Base-by-base conservation (phyloP, 805 yeast species). In the Lipomyces sp. region DNA sequence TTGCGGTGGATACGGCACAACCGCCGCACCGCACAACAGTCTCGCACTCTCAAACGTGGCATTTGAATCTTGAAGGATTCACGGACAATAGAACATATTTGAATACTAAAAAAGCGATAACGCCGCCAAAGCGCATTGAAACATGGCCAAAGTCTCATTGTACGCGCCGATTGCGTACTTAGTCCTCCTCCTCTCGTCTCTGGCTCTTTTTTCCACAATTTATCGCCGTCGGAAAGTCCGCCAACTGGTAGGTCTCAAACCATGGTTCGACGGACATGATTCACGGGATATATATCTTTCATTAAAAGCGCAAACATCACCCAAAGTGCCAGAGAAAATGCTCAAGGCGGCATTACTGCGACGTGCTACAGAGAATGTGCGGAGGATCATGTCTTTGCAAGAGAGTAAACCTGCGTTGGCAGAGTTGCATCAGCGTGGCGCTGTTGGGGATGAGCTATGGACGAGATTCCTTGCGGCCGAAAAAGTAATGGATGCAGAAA, bases 381-480 rank as follows among this genome's bases (percentile, higher is more conserved):
- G 96, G 77, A 85, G 97, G 74, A 83, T 95, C 67, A 83, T 94
- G 77, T 89, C 90, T 74, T 80, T 92, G 76, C 89, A 90, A 76
- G 98, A 94, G 75, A 82, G 85, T 69, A 90, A 90, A 77, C 87
- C 88, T 4, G 86, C 83, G 64, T 84, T 92, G 74, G 86, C 84
- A 60, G 81, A 84, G 63, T 81, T 95, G 67, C 93, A 92, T 76
- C 94, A 93, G 75, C 86, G 86, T 62, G 98, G 98, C 0, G 86
- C 92, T 18, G 87, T 95, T 69, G 98, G 98, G 42, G 98, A 95
- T 74, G 97, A 90, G 62, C 81, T 90, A 45, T 89, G 86, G 83
- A 89, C 90, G 76, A 87, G 95, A 73, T 92, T 85, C 77, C 87
- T 86, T 71, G 84, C 91, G 59, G 92, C 91, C 71, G 85, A 84